Base-by-base conservation (phyloP, 257 asterid species). In the Solanum lignicaule region DNA sequence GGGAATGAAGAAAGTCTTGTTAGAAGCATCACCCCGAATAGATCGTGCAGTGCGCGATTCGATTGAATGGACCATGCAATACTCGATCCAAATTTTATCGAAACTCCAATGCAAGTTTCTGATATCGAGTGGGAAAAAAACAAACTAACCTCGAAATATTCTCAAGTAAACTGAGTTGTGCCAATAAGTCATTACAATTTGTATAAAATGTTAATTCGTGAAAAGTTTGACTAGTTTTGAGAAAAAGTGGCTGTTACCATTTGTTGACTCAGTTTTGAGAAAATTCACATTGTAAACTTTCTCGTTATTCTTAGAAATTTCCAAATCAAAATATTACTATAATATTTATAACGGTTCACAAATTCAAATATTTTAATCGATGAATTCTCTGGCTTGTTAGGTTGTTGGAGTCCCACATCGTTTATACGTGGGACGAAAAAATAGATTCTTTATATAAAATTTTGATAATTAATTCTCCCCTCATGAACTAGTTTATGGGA, bases 371-470 rank as follows among this genome's bases (percentile, higher is more conserved):
- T 11, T 65, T 66, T 25, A 11, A 66, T 66, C 32, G 33, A 66
- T 0, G 20, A 12, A 25, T 12, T 5, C 8, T 66, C 9, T 66
- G 4, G n/a, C 31, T 11, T n/a, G 7, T 65, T 11, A 65, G 73
- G 32, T 11, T 65, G 18, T 11, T 66, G 9, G 9, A 25, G 20
- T 66, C 9, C 2, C 9, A 25, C 5, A 66, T 66, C 0, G 2
- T 66, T n/a, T n/a, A 55, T 55, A 55, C n/a, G 9, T 66, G 7
- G 33, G 9, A 2, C 14, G 18, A 12, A 9, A 66, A 27, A 14
- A 3, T 66, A 0, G 6, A 12, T 1, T 25, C 3, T 2, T 25
- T 12, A 5, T 5, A 25, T 25, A 0, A 0, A 12, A 18, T 2
- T n/a, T 10, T n/a, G 4, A 10, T 5, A n/a, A 10, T 62, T 5